These are phyloP conservation scores for Ophiocordyceps sinensis DNA, from an alignment of 2,329 filamentous ascomycete genomes.

Conservation along the genomic window DNA sequence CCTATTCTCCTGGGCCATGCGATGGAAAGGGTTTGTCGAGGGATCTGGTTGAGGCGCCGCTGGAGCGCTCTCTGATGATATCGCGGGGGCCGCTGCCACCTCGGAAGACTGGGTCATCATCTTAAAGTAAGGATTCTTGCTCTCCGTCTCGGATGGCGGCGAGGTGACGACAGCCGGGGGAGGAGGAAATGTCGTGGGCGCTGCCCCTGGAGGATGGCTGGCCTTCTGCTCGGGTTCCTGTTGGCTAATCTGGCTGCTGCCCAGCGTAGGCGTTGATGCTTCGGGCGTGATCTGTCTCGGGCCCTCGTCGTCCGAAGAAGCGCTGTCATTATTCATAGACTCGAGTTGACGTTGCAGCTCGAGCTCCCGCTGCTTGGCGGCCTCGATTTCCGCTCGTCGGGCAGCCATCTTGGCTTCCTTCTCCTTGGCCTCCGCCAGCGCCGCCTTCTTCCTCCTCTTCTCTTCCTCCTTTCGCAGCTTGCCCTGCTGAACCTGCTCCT, in stretches of 20 bases:
- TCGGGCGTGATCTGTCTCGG: slow-evolving; percentile 54
- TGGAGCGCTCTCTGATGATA: slow-evolving; percentile 20
- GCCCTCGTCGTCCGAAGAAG: slow-evolving; percentile 67
- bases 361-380: slow-evolving; percentile 75
- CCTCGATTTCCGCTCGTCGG: slow-evolving; percentile 83
- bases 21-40: slow-evolving; percentile 95
- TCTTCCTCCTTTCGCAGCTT: slow-evolving; percentile 96
- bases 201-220: slow-evolving; percentile 31
- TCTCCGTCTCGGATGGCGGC: slow-evolving; percentile 53
- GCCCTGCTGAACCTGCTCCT: slow-evolving; percentile 85
- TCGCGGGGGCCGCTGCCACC: slow-evolving; percentile 29
- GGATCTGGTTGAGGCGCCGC: slow-evolving; percentile 32
- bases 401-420: slow-evolving; percentile 74
- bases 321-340: slow-evolving; percentile 55
- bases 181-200: slow-evolving; percentile 31
- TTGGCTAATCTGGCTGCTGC: slow-evolving; percentile 34
- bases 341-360: slow-evolving; percentile 82
- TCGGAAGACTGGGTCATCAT: slow-evolving; percentile 63
- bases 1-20: slow-evolving; percentile 54
- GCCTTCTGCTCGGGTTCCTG: slow-evolving; percentile 39
- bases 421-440: slow-evolving; percentile 71
- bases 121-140: slow-evolving; percentile 89
- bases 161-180: slow-evolving; percentile 36
- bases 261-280: slow-evolving; percentile 41
- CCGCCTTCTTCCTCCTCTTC: slow-evolving; percentile 82